Conservation (phyloP, 1,284 basidiomycete genomes). For the Agaricales sp. region DNA sequence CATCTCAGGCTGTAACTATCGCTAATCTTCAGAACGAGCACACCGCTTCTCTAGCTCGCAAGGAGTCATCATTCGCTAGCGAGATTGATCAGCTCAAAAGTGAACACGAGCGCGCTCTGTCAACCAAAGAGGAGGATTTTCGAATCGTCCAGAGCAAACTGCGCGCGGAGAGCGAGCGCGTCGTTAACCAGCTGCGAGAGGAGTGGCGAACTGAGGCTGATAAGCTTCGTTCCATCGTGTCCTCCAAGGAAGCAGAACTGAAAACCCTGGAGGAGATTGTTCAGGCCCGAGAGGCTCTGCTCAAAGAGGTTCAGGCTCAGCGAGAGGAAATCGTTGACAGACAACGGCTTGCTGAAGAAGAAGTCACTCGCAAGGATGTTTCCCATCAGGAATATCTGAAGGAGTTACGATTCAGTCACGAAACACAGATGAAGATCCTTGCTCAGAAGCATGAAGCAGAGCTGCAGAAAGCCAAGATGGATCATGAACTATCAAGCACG, state of each 20-base stretch:
- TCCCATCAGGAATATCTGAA: not conserved
- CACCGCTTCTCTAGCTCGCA: constrained; percentile 47
- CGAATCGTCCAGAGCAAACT: constrained; percentile 34
- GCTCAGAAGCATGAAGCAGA: constrained; percentile 36
- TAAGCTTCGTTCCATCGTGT: not conserved
- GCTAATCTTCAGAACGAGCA: constrained; percentile 62
- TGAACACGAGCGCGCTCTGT: constrained; percentile 43
- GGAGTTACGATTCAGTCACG: not conserved
- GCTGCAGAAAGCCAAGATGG: constrained; percentile 11
- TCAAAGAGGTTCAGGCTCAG: not conserved
- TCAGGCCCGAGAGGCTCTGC: not conserved
- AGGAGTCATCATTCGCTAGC: constrained; percentile 51
- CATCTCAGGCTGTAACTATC: constrained; percentile 47
- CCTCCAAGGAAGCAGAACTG: not conserved
- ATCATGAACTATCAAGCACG: constrained; percentile 15
- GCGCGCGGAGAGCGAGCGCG: constrained; percentile 35
- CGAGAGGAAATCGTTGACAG: not conserved
- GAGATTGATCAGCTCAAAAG: constrained; percentile 52
- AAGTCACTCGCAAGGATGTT: not conserved
- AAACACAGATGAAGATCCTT: constrained; percentile 27
- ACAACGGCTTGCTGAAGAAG: not conserved
- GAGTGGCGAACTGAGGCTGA: constrained; percentile 43
- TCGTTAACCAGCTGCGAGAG: constrained; percentile 35
- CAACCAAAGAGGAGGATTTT: constrained; percentile 51
- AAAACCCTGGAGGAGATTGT: not conserved